phyloP scores from a whole-genome alignment of 225 moss, liverwort and hornwort species.

The Takakia lepidozioides region DNA sequence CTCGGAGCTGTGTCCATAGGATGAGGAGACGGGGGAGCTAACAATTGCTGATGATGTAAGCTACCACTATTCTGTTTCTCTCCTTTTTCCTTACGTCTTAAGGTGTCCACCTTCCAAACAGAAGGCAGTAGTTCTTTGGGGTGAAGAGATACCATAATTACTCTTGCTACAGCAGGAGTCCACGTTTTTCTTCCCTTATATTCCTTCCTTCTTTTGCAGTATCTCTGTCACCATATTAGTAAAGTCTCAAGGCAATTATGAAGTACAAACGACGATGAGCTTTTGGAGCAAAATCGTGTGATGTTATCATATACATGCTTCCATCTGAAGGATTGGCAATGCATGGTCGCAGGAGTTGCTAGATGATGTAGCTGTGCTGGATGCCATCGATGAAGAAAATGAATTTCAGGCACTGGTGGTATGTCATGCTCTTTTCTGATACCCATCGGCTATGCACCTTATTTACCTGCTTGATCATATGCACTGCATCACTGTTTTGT shows the following conservation, averaged over 20 bases:
- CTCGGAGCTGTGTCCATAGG: slow-evolving; percentile 33
- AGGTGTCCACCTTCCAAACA: too few relatives aligned
- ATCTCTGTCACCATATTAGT: too few relatives aligned
- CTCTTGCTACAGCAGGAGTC: too few relatives aligned
- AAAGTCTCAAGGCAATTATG: neutral
- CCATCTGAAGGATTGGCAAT: neutral
- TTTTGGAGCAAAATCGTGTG: neutral
- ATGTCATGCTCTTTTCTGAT: slow-evolving; percentile 8
- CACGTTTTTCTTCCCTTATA: too few relatives aligned
- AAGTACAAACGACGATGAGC: neutral
- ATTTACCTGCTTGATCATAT: neutral
- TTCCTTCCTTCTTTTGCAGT: too few relatives aligned
- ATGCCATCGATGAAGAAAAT: slow-evolving; percentile 97
- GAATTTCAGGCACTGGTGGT: slow-evolving; percentile 92
- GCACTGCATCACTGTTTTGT: neutral
- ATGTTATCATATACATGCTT: neutral
- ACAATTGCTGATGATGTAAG: slow-evolving; percentile 90
- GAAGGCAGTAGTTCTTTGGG: too few relatives aligned
- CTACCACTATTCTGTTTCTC: too few relatives aligned
- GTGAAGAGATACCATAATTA: too few relatives aligned
- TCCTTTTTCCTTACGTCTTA: slow-evolving; percentile 4
- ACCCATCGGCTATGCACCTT: too few relatives aligned
- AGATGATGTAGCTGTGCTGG: slow-evolving; percentile 81
- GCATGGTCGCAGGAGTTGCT: slow-evolving; percentile 48
- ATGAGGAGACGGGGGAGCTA: slow-evolving; percentile 52